These are phyloP conservation scores for Quercus berberidifolia DNA, from an alignment of 306 rosid genomes.

Conservation along the genomic window DNA sequence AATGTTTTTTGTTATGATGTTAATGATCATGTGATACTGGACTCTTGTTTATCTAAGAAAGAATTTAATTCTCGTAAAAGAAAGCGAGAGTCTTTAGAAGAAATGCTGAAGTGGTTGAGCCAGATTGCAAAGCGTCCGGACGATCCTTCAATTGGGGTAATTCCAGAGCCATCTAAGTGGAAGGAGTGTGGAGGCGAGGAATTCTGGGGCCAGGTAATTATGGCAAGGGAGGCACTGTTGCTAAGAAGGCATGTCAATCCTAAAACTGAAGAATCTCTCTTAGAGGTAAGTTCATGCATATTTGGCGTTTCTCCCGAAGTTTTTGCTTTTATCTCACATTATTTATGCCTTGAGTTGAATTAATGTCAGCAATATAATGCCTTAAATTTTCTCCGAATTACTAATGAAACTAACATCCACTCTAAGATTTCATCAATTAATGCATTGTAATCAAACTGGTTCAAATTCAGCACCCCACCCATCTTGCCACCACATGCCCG, in stretches of 20 bases:
- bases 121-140: conserved; percentile 46
- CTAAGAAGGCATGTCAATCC: conserved; percentile 32
- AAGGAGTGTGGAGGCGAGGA: conserved; percentile 39
- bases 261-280: conserved; percentile 36
- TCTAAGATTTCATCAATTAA: not conserved
- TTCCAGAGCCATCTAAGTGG: conserved; percentile 65
- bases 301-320: conserved; percentile 1
- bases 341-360: not conserved
- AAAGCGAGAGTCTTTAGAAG: conserved; percentile 53
- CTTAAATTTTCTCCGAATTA: not conserved
- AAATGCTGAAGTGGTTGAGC: conserved; percentile 70
- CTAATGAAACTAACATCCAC: not conserved
- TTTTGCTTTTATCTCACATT: conserved; percentile 5
- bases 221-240: conserved; percentile 46
- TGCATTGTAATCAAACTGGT: not conserved
- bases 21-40: conserved; percentile 13
- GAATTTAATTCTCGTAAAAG: conserved; percentile 42
- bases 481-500: not conserved
- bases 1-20: not conserved
- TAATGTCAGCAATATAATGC: not conserved
- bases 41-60: conserved; percentile 27
- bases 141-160: conserved; percentile 39
- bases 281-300: conserved; percentile 46
- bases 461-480: not conserved
- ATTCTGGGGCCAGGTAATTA: conserved; percentile 55